These are phyloP conservation scores for Microbotryum intermedium DNA, from an alignment of 1,284 basidiomycete genomes.

Conservation along the genomic window DNA sequence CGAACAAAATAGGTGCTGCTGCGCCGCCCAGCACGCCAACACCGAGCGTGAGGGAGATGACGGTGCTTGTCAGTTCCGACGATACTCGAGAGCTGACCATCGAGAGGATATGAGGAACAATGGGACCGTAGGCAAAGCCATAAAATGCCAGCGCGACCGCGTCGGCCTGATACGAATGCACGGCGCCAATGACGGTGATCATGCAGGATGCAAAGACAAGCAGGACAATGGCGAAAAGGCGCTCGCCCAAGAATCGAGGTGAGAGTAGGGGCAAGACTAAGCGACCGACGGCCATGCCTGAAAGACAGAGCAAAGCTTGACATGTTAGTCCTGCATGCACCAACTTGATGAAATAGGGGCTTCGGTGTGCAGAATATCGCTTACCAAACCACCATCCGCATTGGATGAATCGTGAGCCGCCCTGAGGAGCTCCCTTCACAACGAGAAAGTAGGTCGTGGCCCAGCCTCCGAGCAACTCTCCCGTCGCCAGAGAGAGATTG, in stretches of 20 bases:
- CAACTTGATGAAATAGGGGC: too few relatives aligned
- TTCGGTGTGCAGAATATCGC: too few relatives aligned
- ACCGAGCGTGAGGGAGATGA: slow-evolving; percentile 21
- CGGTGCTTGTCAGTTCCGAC: slow-evolving; percentile 14
- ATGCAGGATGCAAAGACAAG: slow-evolving; percentile 5
- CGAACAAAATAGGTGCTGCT: too few relatives aligned
- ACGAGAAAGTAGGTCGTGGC: too few relatives aligned
- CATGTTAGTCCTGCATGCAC: too few relatives aligned
- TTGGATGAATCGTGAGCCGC: too few relatives aligned
- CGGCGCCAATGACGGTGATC: slow-evolving; percentile 18
- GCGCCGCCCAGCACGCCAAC: slow-evolving; percentile 1
- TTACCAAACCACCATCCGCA: too few relatives aligned
- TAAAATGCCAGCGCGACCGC: slow-evolving; percentile 17
- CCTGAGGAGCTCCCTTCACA: too few relatives aligned
- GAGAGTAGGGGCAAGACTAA: slow-evolving; percentile 12
- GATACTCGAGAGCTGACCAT: slow-evolving; percentile 16
- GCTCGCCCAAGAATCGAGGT: slow-evolving; percentile 12
- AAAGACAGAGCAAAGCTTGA: background rate
- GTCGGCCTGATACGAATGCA: slow-evolving; percentile 8
- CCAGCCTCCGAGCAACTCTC: too few relatives aligned
- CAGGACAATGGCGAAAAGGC: slow-evolving; percentile 14
- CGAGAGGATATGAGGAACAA: slow-evolving; percentile 3
- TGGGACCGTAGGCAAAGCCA: slow-evolving; percentile 4
- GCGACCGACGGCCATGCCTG: slow-evolving; percentile 22
- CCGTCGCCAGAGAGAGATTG: background rate